phyloP scores from a whole-genome alignment of 495 filamentous ascomycete genomes.

The Hypoxylon fuscum region DNA sequence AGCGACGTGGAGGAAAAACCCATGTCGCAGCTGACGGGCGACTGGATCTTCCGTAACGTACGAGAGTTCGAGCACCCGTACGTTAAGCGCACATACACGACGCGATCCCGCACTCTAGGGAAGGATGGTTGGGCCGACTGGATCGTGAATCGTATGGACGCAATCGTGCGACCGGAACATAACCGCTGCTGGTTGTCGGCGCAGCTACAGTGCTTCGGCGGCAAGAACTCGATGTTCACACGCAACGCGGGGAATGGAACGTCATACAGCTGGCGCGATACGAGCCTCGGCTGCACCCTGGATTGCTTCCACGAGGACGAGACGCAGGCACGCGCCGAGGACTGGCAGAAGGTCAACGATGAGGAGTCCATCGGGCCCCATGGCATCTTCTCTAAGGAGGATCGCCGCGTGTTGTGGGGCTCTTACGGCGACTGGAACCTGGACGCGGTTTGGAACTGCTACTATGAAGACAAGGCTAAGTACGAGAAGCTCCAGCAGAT shows the following conservation, averaged over 20 bases:
- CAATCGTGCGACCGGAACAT: slow-evolving; percentile 40
- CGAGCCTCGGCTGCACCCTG: slow-evolving; percentile 42
- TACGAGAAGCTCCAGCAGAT: slow-evolving; percentile 49
- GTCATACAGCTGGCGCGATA: slow-evolving; percentile 53
- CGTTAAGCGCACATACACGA: slow-evolving; percentile 50
- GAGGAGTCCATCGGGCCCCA: slow-evolving; percentile 44
- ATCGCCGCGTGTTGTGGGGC: slow-evolving; percentile 51
- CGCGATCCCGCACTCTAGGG: slow-evolving; percentile 46
- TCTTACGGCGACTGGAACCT: slow-evolving; percentile 50
- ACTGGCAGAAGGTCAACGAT: slow-evolving; percentile 52
- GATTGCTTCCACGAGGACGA: slow-evolving; percentile 49
- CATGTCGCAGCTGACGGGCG: slow-evolving; percentile 49
- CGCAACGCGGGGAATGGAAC: slow-evolving; percentile 51
- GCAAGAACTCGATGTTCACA: slow-evolving; percentile 50
- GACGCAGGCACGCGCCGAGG: slow-evolving; percentile 42
- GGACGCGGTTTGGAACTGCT: slow-evolving; percentile 45
- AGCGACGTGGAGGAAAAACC: slow-evolving; percentile 41
- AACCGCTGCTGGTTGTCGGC: slow-evolving; percentile 49
- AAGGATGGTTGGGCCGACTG: slow-evolving; percentile 48
- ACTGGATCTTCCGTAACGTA: slow-evolving; percentile 51
- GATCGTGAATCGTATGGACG: slow-evolving; percentile 46
- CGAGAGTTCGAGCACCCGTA: slow-evolving; percentile 53
- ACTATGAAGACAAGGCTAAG: slow-evolving; percentile 50
- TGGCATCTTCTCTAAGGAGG: slow-evolving; percentile 49
- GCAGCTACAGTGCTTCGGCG: slow-evolving; percentile 51